A percentile compares a stretch with the other conserved stretches of the same genome.
Evolutionary conservation across 2,329 filamentous ascomycete genomes (phyloP).

Genomic region (Ramichloridium luteum): DNA sequence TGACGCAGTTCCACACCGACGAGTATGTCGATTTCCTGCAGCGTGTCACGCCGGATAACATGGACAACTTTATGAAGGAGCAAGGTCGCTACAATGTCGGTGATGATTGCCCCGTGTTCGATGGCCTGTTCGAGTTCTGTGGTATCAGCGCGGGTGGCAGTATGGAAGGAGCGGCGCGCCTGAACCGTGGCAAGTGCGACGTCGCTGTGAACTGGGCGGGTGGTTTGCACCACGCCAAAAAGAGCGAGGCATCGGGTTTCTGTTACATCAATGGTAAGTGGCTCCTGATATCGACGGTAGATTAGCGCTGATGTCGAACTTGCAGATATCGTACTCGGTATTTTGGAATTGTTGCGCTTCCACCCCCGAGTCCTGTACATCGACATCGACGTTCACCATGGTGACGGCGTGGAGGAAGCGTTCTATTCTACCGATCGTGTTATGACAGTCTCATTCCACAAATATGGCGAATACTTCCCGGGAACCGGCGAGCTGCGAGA

Average conservation of each 20-base stretch:
- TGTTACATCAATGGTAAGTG: slow-evolving; percentile 36
- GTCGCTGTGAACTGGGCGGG: slow-evolving; percentile 46
- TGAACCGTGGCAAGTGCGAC: slow-evolving; percentile 57
- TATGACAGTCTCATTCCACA: slow-evolving; percentile 62
- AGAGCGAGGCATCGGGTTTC: slow-evolving; percentile 36
- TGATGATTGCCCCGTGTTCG: slow-evolving; percentile 52
- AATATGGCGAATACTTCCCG: slow-evolving; percentile 61
- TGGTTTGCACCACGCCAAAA: slow-evolving; percentile 37
- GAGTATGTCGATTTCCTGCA: slow-evolving; percentile 61
- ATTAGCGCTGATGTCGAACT: not conserved
- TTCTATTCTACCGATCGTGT: slow-evolving; percentile 61
- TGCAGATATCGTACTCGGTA: slow-evolving; percentile 53
- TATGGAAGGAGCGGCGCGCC: slow-evolving; percentile 57
- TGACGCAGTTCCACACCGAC: slow-evolving; percentile 63
- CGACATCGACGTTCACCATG: slow-evolving; percentile 56
- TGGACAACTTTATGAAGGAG: slow-evolving; percentile 85
- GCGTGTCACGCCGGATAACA: slow-evolving; percentile 96
- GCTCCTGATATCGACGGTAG: not conserved
- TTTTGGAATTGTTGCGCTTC: slow-evolving; percentile 51
- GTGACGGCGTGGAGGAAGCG: slow-evolving; percentile 58
- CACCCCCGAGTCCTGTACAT: slow-evolving; percentile 54
- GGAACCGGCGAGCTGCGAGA: slow-evolving; percentile 57
- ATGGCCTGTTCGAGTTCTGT: slow-evolving; percentile 59
- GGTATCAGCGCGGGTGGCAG: slow-evolving; percentile 57
- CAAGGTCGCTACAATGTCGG: slow-evolving; percentile 67